phyloP scores from a whole-genome alignment of 225 moss, liverwort and hornwort genomes.

The Physcomitrellopsis africana region DNA sequence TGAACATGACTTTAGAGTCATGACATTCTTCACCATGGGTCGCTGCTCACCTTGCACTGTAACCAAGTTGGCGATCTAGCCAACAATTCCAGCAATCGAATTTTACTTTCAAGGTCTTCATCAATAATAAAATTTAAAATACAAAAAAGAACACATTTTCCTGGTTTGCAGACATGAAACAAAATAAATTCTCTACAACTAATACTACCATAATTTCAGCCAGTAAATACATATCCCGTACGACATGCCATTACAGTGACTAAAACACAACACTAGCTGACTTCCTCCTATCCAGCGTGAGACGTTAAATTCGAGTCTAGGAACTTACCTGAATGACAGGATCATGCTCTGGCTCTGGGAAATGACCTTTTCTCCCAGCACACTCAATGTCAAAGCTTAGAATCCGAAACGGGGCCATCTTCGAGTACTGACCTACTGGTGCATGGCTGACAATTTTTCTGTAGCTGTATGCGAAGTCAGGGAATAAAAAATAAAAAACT shows the following conservation, averaged over 20 bases:
- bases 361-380: constrained; percentile 97
- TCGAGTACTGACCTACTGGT: constrained; percentile 82
- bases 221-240: constrained; percentile 15
- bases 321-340: constrained; percentile 89
- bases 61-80: constrained; percentile 89
- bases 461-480: constrained; percentile 64
- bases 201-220: background rate
- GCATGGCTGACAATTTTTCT: constrained; percentile 78
- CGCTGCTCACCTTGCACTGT: constrained; percentile 84
- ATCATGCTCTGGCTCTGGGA: constrained; percentile 98
- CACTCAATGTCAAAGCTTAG: constrained; percentile 99
- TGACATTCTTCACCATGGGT: constrained; percentile 96
- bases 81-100: constrained; percentile 27
- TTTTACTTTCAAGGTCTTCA: constrained; percentile 4
- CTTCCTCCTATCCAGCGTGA: constrained; percentile 15
- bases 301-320: background rate
- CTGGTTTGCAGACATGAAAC: background rate
- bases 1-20: constrained; percentile 89
- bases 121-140: background rate
- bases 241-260: constrained; percentile 15
- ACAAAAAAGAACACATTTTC: constrained; percentile 8
- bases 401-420: constrained; percentile 99
- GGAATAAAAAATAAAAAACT: background rate
- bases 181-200: constrained; percentile 6
- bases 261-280: background rate